Base-by-base conservation (phyloP, 2,329 filamentous ascomycete species). In the Coniochaeta prunicola region DNA sequence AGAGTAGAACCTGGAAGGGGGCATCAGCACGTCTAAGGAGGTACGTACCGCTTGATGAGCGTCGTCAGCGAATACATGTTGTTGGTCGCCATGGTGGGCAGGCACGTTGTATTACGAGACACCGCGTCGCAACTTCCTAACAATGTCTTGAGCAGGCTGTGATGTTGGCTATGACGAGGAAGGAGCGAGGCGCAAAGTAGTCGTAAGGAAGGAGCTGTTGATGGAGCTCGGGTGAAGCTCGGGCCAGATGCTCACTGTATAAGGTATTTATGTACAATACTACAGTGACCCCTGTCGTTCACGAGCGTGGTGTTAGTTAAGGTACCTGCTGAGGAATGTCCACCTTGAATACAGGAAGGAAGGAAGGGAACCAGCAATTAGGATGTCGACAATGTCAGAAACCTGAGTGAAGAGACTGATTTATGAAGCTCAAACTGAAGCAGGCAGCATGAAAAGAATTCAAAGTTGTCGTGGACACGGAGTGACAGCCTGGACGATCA, bases 21-120 rank as follows among this genome's bases (percentile, higher is more conserved):
- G n/a, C n/a, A n/a, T n/a, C n/a, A 50, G 10, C 45, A 6, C 45
- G 9, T 17, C 62, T 15, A 30, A 28, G 24, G 24, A 30, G 53
- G 28, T 36, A 76, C 84, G 68, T 84, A 97, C 94, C 94, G 87
- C 84, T 99, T 99, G 79, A 99, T 97, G 69, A 99, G 85, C 58
- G 94, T 99, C 36, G 92, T 96, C 63, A 99, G 79, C 73, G 96
- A 97, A 77, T 97, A 88, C 91, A 97, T 97, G 69, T 92, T 90
- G 76, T 83, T 90, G 63, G 86, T 78, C 65, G 88, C 84, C 89
- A 92, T 92, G 63, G 61, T 74, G 53, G 68, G 69, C 65, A 65
- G 53, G 19, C 57, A 64, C 17, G 30, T 38, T 31, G 24, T 38
- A 57, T 21, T 12, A 13, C 50, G 34, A 24, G 7, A 55, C 13